These are phyloP conservation scores for Candida boidinii DNA, from an alignment of 805 yeast genomes.

Conservation along the genomic window DNA sequence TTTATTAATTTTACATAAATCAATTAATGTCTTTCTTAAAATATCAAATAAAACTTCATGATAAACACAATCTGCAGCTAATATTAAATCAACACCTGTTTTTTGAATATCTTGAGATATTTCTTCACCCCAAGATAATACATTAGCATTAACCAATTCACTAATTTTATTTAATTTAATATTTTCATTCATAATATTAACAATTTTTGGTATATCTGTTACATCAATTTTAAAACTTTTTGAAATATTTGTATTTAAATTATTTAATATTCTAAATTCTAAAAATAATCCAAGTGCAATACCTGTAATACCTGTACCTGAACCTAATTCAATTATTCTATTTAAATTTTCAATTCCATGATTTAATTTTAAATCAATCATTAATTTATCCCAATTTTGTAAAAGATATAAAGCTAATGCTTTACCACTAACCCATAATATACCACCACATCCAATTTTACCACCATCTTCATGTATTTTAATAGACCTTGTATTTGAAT, in stretches of 20 bases:
- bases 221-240: conserved; percentile 25
- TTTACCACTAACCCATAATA: conserved; percentile 55
- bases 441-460: conserved; percentile 55
- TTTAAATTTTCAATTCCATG: conserved; percentile 12
- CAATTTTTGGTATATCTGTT: conserved; percentile 41
- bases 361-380: conserved; percentile 4
- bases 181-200: conserved; percentile 39
- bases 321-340: conserved; percentile 42
- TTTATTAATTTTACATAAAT: conserved; percentile 22
- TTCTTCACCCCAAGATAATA: conserved; percentile 38
- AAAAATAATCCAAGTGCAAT: conserved; percentile 22
- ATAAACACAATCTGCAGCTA: conserved; percentile 58
- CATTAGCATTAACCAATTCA: conserved; percentile 30
- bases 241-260: conserved; percentile 1
- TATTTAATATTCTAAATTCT: conserved; percentile 9
- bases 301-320: conserved; percentile 55
- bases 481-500: conserved; percentile 14
- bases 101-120: conserved; percentile 23
- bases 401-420: conserved; percentile 37
- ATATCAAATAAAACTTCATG: conserved; percentile 46
- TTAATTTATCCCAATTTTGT: conserved; percentile 13
- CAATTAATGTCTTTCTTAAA: conserved; percentile 38
- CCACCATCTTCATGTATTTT: conserved; percentile 49
- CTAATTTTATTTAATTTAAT: conserved; percentile 30
- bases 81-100: conserved; percentile 31